phyloP scores from a whole-genome alignment of 306 rosid species.

The Dalbergia cultrata region DNA sequence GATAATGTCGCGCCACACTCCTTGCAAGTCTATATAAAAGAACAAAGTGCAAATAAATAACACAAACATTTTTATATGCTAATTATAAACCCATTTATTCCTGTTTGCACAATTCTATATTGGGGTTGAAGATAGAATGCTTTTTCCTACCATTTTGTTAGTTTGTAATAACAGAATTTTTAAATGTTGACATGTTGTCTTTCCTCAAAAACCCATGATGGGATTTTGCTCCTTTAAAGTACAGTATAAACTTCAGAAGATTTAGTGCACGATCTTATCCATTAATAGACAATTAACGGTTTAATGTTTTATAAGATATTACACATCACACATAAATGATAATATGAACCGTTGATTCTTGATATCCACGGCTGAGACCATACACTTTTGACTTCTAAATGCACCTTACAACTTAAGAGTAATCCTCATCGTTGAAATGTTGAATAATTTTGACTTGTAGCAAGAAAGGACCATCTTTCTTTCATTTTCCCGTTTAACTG shows the following conservation, averaged over 20 bases:
- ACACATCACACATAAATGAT: too few species aligned
- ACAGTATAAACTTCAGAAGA: too few species aligned
- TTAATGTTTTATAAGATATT: too few species aligned
- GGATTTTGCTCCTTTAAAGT: too few species aligned
- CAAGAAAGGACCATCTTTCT: neutral
- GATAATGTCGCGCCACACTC: conserved; percentile 71
- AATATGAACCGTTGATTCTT: too few species aligned
- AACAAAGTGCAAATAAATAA: conserved; percentile 8
- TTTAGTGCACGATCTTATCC: too few species aligned
- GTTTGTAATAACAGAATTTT: neutral
- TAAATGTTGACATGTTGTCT: neutral
- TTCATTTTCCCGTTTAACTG: neutral
- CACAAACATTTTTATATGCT: neutral
- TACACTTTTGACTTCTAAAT: too few species aligned
- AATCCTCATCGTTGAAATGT: neutral
- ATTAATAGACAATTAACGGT: too few species aligned
- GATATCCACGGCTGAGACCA: too few species aligned
- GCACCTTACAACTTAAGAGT: too few species aligned
- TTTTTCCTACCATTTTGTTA: neutral
- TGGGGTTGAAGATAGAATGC: neutral
- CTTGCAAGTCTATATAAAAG: conserved; percentile 76
- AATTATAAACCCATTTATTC: neutral
- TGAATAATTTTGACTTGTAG: conserved; percentile 3
- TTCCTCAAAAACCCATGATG: neutral
- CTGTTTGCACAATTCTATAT: neutral